Evolutionary conservation across 306 rosid species (phyloP).

Genomic region (Ochetophila trinervis): DNA sequence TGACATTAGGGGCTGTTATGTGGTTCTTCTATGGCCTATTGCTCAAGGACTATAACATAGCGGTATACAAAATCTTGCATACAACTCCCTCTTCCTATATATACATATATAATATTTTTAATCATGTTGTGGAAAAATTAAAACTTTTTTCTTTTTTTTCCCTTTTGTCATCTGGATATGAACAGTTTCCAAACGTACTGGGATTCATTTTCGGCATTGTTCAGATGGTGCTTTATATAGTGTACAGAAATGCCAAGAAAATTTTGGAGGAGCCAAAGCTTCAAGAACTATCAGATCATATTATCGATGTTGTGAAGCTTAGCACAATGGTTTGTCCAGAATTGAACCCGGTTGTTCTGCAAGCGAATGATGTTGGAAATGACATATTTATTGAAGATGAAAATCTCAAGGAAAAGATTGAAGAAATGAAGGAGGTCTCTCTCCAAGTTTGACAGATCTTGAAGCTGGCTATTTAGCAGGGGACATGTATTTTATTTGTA

Average conservation of each 20-base stretch:
- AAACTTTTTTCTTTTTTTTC: constrained; percentile 5
- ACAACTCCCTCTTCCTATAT: not conserved
- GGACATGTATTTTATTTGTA: constrained; percentile 10
- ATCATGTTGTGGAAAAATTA: not conserved
- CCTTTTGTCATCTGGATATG: not conserved
- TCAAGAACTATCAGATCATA: constrained; percentile 55
- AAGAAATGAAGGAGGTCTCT: constrained; percentile 15
- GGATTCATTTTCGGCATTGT: constrained; percentile 82
- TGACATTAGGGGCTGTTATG: constrained; percentile 78
- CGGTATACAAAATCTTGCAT: constrained; percentile 41
- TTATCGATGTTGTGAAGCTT: constrained; percentile 56
- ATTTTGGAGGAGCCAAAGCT: constrained; percentile 41
- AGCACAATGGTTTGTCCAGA: constrained; percentile 42
- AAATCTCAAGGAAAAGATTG: constrained; percentile 26
- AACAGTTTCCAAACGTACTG: constrained; percentile 77
- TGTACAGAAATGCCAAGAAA: constrained; percentile 58
- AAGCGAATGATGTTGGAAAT: constrained; percentile 9
- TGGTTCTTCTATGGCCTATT: constrained; percentile 95
- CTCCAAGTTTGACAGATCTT: constrained; percentile 2
- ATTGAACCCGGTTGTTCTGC: constrained; percentile 30
- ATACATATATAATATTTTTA: no score
- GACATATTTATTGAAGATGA: constrained; percentile 18
- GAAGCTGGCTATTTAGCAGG: not conserved
- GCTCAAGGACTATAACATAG: constrained; percentile 78
- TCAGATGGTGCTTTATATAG: constrained; percentile 69